Percentiles rank a stretch among this genome's conserved stretches.
phyloP scores from a whole-genome alignment of 2,329 filamentous ascomycete species.

The Nemania bipapillata region DNA sequence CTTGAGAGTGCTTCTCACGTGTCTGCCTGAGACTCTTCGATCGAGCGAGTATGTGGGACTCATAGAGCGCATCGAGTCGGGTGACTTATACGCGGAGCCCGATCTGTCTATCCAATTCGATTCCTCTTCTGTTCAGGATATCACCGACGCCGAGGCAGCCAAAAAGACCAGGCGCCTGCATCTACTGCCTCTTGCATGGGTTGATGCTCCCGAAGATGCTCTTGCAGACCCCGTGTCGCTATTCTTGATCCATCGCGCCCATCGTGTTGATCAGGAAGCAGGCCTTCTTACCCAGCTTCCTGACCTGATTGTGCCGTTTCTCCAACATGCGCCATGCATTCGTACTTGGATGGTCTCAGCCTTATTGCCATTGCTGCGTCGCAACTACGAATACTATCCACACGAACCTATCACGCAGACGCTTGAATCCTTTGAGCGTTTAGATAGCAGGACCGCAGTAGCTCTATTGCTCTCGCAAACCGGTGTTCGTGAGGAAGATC shows the following conservation, averaged over 20 bases:
- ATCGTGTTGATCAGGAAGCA: slow-evolving; percentile 75
- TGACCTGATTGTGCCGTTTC: slow-evolving; percentile 74
- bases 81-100: slow-evolving; percentile 56
- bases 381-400: slow-evolving; percentile 76
- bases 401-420: slow-evolving; percentile 60
- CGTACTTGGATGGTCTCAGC: slow-evolving; percentile 75
- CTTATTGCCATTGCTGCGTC: slow-evolving; percentile 73
- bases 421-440: slow-evolving; percentile 70
- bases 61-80: slow-evolving; percentile 66
- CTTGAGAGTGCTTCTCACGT: slow-evolving; percentile 78
- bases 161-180: slow-evolving; percentile 72
- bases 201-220: slow-evolving; percentile 60
- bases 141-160: slow-evolving; percentile 72
- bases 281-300: slow-evolving; percentile 77
- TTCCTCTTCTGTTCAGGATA: slow-evolving; percentile 63
- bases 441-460: slow-evolving; percentile 69
- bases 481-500: slow-evolving; percentile 55
- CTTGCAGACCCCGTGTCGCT: slow-evolving; percentile 66
- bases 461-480: slow-evolving; percentile 70
- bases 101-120: slow-evolving; percentile 61
- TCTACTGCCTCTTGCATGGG: slow-evolving; percentile 67
- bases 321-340: slow-evolving; percentile 69
- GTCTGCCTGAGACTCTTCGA: slow-evolving; percentile 76
- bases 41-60: slow-evolving; percentile 72
- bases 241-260: slow-evolving; percentile 75